phyloP scores from a whole-genome alignment of 2,329 filamentous ascomycete species.

The Xylaria arbuscula region DNA sequence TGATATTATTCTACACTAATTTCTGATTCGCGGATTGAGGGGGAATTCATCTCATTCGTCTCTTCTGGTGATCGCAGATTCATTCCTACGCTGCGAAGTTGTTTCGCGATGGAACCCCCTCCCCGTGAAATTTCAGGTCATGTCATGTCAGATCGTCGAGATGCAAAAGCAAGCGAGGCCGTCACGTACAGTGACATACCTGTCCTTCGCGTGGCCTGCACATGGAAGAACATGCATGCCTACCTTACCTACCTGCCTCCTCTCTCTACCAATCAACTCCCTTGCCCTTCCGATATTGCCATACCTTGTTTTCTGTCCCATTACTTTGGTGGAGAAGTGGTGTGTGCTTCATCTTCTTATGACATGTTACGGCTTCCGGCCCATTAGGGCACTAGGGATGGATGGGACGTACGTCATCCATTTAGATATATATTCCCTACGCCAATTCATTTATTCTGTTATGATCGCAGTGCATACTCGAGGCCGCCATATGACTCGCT shows the following conservation, averaged over 20 bases:
- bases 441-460: slow-evolving; percentile 2
- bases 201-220: slow-evolving; percentile 15
- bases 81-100: not conserved
- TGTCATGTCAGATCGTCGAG: slow-evolving; percentile 4
- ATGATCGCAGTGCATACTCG: not conserved
- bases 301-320: not conserved
- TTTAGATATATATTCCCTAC: slow-evolving; percentile 20
- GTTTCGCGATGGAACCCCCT: not conserved
- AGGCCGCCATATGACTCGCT: no score
- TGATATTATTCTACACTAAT: not conserved
- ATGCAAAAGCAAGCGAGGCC: slow-evolving; percentile 14
- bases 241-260: not conserved
- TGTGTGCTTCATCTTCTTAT: slow-evolving; percentile 20
- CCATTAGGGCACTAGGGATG: slow-evolving; percentile 3
- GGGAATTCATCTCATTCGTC: slow-evolving; percentile 5
- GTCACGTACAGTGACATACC: not conserved
- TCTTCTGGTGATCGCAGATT: slow-evolving; percentile 9
- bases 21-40: not conserved
- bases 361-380: slow-evolving; percentile 14
- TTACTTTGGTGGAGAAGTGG: not conserved
- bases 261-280: not conserved
- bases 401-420: slow-evolving; percentile 15
- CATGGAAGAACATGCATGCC: slow-evolving; percentile 9
- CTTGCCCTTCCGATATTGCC: not conserved
- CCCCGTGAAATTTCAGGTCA: no score